Evolutionary conservation across 805 yeast species (phyloP).

Genomic region (Metschnikowia borealis): DNA sequence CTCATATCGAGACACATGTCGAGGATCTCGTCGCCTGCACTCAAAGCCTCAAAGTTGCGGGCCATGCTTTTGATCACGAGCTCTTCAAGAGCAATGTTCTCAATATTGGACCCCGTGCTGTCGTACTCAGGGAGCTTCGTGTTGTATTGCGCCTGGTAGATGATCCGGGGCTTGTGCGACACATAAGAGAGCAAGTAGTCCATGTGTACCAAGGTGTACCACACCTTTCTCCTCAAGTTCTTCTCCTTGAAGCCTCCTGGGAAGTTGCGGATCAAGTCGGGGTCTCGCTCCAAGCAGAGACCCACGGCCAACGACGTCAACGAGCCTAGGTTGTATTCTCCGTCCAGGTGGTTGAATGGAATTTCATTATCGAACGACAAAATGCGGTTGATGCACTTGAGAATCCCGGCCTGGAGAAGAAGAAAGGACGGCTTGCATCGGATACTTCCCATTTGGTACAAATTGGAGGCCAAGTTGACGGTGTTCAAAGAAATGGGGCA

Average conservation of each 20-base stretch:
- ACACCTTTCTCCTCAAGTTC: conserved; percentile 15
- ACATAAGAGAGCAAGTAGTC: conserved; percentile 11
- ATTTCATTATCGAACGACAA: conserved; percentile 17
- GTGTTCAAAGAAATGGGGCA: conserved; percentile 17
- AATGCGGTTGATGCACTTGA: conserved; percentile 11
- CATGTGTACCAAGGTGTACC: conserved; percentile 15
- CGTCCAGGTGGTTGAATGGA: conserved; percentile 10
- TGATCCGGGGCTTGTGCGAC: conserved; percentile 13
- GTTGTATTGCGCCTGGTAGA: conserved; percentile 5
- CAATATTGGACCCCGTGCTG: conserved; percentile 9
- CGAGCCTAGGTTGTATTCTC: conserved; percentile 7
- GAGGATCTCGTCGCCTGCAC: conserved; percentile 10
- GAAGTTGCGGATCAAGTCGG: conserved; percentile 8
- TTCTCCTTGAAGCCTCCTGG: conserved; percentile 10
- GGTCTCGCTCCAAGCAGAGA: conserved; percentile 16
- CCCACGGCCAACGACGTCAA: conserved; percentile 12
- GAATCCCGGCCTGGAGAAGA: conserved; percentile 19
- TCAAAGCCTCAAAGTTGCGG: conserved; percentile 1
- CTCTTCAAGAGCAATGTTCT: conserved; percentile 9
- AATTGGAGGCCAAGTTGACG: conserved; percentile 14
- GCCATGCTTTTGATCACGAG: conserved; percentile 5
- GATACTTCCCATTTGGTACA: conserved; percentile 11
- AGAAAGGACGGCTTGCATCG: conserved; percentile 11
- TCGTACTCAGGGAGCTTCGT: conserved; percentile 12
- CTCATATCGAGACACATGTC: conserved; percentile 7